A percentile compares a stretch with the other conserved stretches of the same genome.
Evolutionary conservation across 2,329 filamentous ascomycete species (phyloP).

Genomic region (Fusarium agapanthi): DNA sequence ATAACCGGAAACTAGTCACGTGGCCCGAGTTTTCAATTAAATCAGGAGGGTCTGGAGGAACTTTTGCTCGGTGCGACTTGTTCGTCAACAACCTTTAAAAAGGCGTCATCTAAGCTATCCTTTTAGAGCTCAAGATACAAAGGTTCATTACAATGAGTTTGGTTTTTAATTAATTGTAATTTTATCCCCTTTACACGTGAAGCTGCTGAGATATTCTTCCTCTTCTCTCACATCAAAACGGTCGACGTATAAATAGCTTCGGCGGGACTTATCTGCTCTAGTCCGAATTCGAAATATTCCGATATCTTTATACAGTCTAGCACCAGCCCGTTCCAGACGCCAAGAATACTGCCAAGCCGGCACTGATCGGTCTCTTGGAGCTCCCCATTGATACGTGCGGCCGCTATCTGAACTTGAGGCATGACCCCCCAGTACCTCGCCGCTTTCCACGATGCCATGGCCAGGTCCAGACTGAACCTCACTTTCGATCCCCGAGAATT

Average conservation of each 20-base stretch:
- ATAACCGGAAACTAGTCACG: slow-evolving; percentile 6
- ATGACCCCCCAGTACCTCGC: not conserved
- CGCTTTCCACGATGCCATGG: not conserved
- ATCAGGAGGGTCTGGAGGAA: slow-evolving; percentile 2
- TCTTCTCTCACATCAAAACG: not conserved
- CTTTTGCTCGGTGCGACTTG: slow-evolving; percentile 7
- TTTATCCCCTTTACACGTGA: not conserved
- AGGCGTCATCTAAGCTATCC: not conserved
- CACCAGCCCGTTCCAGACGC: not conserved
- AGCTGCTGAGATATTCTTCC: too few species aligned
- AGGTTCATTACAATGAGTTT: rapidly evolving
- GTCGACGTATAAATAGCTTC: not conserved
- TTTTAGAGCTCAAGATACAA: too few species aligned
- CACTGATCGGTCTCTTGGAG: not conserved
- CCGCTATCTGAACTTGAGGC: not conserved
- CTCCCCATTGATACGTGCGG: not conserved
- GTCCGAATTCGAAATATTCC: not conserved
- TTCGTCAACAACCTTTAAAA: slow-evolving; percentile 10
- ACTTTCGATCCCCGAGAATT: not conserved
- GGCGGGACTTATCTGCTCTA: not conserved
- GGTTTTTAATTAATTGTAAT: not conserved
- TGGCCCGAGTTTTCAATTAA: not conserved
- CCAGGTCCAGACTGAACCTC: not conserved
- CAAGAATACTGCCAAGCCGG: not conserved
- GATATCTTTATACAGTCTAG: not conserved